Conservation (phyloP, 306 rosid genomes). For the Elaeagnus macrophylla region DNA sequence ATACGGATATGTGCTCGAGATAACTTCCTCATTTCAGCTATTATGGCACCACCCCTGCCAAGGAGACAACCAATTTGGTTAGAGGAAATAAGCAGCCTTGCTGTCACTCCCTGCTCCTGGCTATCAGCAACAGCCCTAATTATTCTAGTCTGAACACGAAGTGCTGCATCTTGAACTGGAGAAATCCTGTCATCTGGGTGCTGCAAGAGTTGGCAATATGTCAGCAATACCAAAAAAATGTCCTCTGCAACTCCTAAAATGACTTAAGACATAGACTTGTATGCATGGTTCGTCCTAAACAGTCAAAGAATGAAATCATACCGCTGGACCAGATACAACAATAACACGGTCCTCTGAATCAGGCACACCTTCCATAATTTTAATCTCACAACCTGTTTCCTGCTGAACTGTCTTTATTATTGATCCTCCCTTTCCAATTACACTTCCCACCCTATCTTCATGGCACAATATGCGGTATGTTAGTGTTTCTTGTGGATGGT, state of each 20-base stretch:
- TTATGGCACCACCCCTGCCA: conserved; percentile 88
- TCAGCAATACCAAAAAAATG: conserved; percentile 20
- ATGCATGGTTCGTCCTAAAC: conserved; percentile 1
- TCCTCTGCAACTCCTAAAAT: conserved; percentile 12
- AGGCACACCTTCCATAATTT: conserved; percentile 51
- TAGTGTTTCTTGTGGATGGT: conserved; percentile 51
- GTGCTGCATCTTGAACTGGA: conserved; percentile 88
- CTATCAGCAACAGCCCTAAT: conserved; percentile 57
- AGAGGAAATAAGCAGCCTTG: conserved; percentile 79
- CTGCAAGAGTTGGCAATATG: conserved; percentile 44
- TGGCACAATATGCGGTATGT: conserved; percentile 73
- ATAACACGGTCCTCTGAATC: conserved; percentile 69
- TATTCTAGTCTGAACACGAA: conserved; percentile 75
- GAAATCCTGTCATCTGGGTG: conserved; percentile 92
- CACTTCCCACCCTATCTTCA: conserved; percentile 66
- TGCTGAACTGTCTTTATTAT: conserved; percentile 55
- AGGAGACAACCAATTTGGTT: conserved; percentile 91
- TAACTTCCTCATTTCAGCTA: conserved; percentile 88
- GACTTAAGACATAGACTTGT: background rate
- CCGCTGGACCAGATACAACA: conserved; percentile 77
- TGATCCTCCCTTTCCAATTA: conserved; percentile 91
- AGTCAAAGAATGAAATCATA: conserved; percentile 25
- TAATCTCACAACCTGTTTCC: conserved; percentile 84
- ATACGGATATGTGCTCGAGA: conserved; percentile 84
- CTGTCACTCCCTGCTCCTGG: conserved; percentile 54